These are phyloP conservation scores for Aspergillus aculeatinus DNA, from an alignment of 2,329 filamentous ascomycete genomes.

Conservation along the genomic window DNA sequence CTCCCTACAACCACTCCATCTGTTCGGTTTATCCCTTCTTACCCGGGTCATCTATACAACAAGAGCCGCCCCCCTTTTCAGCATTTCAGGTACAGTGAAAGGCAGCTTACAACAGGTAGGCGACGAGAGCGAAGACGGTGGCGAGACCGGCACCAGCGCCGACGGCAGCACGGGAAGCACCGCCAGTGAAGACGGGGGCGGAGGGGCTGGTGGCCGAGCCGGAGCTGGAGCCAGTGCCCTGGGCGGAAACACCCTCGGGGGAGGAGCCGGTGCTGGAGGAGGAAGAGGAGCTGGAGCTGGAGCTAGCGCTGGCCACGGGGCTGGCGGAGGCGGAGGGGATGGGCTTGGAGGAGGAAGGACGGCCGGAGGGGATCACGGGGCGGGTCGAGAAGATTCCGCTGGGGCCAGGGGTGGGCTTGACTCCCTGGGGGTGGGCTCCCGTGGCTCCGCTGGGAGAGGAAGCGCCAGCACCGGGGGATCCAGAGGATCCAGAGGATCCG, in stretches of 20 bases:
- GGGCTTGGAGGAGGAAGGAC: slow-evolving; percentile 21
- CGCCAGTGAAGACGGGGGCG: slow-evolving; percentile 49
- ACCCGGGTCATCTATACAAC: neutral
- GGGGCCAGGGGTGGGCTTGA: slow-evolving; percentile 17
- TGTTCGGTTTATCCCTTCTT: neutral
- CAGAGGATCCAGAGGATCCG: too few relatives aligned
- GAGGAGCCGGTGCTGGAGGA: slow-evolving; percentile 8
- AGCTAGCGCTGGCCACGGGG: slow-evolving; percentile 12
- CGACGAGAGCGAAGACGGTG: slow-evolving; percentile 53
- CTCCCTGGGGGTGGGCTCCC: slow-evolving; percentile 1
- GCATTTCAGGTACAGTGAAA: neutral
- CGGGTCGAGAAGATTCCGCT: slow-evolving; percentile 14
- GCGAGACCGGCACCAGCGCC: slow-evolving; percentile 53
- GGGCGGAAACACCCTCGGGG: slow-evolving; percentile 18
- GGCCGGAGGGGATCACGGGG: slow-evolving; percentile 2
- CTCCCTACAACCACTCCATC: neutral
- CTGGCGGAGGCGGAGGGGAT: slow-evolving; percentile 16
- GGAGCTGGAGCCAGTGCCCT: slow-evolving; percentile 6
- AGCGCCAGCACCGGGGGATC: neutral
- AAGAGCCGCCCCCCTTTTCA: neutral
- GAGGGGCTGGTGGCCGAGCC: slow-evolving; percentile 30
- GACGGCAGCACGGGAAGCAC: slow-evolving; percentile 49
- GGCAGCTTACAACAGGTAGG: slow-evolving; percentile 44
- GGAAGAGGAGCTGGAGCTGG: slow-evolving; percentile 17
- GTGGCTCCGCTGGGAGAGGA: neutral